A percentile compares a stretch with the other conserved stretches of the same genome.
phyloP scores from a whole-genome alignment of 2,329 filamentous ascomycete genomes.

The Scedosporium apiospermum region DNA sequence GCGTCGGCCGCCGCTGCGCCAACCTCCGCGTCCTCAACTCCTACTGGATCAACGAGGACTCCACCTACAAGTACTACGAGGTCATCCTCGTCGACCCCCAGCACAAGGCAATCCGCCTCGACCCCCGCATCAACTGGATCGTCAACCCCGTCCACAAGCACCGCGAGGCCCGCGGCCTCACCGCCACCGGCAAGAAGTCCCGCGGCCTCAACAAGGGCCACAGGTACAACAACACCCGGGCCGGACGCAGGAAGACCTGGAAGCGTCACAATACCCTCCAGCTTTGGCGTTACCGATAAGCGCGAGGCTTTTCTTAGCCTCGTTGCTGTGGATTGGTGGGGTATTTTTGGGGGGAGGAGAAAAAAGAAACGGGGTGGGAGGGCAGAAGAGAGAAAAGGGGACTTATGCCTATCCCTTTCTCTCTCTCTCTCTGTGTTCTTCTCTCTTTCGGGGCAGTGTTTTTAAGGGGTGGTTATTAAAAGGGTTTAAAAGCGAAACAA shows the following conservation, averaged over 20 bases:
- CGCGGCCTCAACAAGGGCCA: conserved; percentile 99
- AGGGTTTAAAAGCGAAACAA: no score
- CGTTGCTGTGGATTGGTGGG: background rate
- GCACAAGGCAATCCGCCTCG: conserved; percentile 99
- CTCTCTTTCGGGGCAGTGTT: background rate
- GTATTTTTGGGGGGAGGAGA: background rate
- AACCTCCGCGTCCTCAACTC: conserved; percentile 99
- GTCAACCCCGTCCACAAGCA: conserved; percentile 99
- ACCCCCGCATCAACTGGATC: conserved; percentile 99
- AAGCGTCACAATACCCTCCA: conserved; percentile 99
- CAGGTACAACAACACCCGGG: conserved; percentile 96
- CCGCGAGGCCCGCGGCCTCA: conserved; percentile 95
- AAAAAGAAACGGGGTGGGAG: background rate
- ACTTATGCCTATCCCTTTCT: no score
- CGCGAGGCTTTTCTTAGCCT: conserved; percentile 5
- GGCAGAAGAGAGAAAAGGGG: background rate
- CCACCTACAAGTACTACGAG: conserved; percentile 99
- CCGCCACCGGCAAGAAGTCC: conserved; percentile 98
- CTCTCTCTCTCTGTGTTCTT: background rate
- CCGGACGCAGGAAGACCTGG: conserved; percentile 99
- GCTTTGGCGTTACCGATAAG: conserved; percentile 94
- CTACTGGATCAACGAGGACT: conserved; percentile 99
- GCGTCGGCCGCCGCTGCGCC: conserved; percentile 97
- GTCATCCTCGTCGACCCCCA: conserved; percentile 99
- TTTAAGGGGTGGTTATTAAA: no score